These are phyloP conservation scores for Chondrus crispus DNA, from an alignment of 23 red algal genomes.

Conservation along the genomic window DNA sequence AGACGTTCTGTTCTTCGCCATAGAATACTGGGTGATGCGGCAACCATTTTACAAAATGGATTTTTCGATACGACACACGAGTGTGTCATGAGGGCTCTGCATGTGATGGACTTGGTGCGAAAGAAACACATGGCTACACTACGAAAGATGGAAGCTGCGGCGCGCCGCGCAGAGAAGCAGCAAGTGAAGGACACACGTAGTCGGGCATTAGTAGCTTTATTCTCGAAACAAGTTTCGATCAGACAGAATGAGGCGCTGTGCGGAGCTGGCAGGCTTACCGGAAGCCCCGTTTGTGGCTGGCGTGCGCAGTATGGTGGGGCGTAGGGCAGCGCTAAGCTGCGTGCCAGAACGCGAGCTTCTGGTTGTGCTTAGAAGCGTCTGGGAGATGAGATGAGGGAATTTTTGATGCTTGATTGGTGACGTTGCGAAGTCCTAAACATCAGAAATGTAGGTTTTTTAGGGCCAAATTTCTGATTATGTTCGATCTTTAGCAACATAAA, in stretches of 20 bases:
- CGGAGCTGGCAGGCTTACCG: neutral
- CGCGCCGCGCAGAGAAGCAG: neutral
- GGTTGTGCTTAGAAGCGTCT: no score
- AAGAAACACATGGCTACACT: neutral
- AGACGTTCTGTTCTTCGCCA: neutral
- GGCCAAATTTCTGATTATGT: no score
- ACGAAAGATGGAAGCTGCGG: neutral
- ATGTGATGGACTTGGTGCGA: neutral
- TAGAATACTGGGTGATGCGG: neutral
- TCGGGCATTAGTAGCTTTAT: neutral
- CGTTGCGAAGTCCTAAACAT: no score
- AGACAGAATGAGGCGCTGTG: neutral
- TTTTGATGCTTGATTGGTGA: no score
- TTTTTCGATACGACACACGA: neutral
- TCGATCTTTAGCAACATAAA: no score
- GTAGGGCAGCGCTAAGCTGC: neutral
- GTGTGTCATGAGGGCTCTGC: neutral
- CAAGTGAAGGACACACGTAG: neutral
- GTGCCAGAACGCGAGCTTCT: neutral
- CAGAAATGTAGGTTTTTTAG: no score
- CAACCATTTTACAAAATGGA: neutral
- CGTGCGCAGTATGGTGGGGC: neutral
- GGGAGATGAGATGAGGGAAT: no score
- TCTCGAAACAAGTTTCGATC: neutral
- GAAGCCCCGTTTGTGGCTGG: neutral